Evolutionary conservation across 345 rosid genomes (phyloP), one percentile per base, ranked within the genome.

Genomic region (Camelina neglecta): DNA sequence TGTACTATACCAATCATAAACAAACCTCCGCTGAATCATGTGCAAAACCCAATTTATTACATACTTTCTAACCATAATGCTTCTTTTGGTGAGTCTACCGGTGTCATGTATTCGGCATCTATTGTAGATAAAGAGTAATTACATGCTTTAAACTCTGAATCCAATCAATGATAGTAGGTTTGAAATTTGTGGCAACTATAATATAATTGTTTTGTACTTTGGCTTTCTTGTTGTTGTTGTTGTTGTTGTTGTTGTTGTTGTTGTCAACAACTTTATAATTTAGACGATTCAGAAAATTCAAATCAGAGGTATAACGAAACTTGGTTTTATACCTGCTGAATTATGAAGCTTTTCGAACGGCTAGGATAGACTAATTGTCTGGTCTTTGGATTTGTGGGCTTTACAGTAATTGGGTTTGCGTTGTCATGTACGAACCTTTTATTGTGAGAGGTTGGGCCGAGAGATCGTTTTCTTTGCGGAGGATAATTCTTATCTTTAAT

Each of bases 381-480:
- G 39, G 20, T 18, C 29, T 36, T 60, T 60, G 29, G 23, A n/a
- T 35, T n/a, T 20, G 11, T 60, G 31, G 49, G 65, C 65, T 39
- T 21, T 38, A 39, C 0, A 60, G 11, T n/a, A 60, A 38, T 60
- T 60, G 65, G 65, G 65, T 20, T 60, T 60, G 31, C 5, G 47
- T 42, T 38, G 15, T 20, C 26, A 36, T 36, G 8, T 11, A 18
- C 16, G n/a, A 60, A 16, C 29, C 26, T 20, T 20, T n/a, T 16
- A 38, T 20, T 41, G 66, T 41, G 35, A 60, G 11, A 38, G 7
- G 15, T 59, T 58, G 64, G 15, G 38, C 44, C 18, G 49, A 45
- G 16, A 45, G 49, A 45, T 45, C 16, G 16, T 45, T 45, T 12
- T 4, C 48, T 13, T 12, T 39, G 12, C 44, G 12, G 44, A 39